Conservation (phyloP, 805 yeast species). For the Candida silvicultrix region DNA sequence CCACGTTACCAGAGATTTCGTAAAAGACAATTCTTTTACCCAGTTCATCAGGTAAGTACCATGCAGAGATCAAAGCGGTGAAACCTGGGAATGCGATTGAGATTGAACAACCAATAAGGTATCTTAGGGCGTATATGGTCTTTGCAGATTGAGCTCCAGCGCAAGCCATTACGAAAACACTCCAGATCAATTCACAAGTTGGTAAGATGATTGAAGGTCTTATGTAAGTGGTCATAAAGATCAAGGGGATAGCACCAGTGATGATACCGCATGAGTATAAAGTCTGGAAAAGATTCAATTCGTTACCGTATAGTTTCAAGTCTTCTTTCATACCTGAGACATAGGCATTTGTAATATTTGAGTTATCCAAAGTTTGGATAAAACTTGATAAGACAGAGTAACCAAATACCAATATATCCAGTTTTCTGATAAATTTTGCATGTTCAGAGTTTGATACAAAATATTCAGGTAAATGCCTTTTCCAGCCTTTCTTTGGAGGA, state of each 20-base stretch:
- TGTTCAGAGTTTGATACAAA: constrained; percentile 25
- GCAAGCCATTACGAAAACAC: constrained; percentile 48
- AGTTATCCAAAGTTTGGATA: constrained; percentile 57
- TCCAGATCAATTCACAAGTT: constrained; percentile 52
- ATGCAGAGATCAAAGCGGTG: constrained; percentile 24
- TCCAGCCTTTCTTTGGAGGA: constrained; percentile 6
- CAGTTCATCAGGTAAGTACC: constrained; percentile 38
- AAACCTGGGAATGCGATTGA: constrained; percentile 39
- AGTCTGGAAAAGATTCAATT: constrained; percentile 52
- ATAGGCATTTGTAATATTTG: constrained; percentile 58
- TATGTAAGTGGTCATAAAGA: constrained; percentile 43
- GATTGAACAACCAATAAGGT: constrained; percentile 42
- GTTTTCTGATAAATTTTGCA: constrained; percentile 37
- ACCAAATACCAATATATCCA: constrained; percentile 45
- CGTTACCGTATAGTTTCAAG: constrained; percentile 51
- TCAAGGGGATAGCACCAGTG: constrained; percentile 49
- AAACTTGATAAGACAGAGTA: constrained; percentile 56
- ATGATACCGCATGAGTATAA: constrained; percentile 52
- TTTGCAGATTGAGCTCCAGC: constrained; percentile 29
- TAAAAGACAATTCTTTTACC: constrained; percentile 38
- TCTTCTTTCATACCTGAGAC: constrained; percentile 57
- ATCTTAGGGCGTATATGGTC: constrained; percentile 40
- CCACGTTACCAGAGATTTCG: constrained; percentile 38
- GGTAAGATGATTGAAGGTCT: constrained; percentile 36
- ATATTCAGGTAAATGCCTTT: constrained; percentile 7